phyloP scores from a whole-genome alignment of 2,329 filamentous ascomycete genomes.

The Calonectria multiphialidica region DNA sequence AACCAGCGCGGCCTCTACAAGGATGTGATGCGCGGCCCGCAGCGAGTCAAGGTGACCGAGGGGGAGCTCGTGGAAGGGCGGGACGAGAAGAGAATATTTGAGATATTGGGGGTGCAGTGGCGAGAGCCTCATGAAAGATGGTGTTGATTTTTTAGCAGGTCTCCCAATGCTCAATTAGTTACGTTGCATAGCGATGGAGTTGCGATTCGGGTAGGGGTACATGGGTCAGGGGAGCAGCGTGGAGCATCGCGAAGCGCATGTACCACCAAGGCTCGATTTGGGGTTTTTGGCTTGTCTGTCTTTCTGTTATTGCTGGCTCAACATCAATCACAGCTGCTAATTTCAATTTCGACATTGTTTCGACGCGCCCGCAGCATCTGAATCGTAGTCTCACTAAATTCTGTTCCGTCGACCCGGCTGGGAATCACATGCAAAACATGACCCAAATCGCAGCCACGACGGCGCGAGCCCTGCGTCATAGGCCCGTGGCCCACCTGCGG shows the following conservation, averaged over 20 bases:
- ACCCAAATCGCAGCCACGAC: not conserved
- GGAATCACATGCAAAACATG: conserved; percentile 25
- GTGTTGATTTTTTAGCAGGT: conserved; percentile 67
- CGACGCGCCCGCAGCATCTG: not conserved
- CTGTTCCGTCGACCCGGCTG: conserved; percentile 5
- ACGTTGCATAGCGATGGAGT: conserved; percentile 10
- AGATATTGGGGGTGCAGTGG: conserved; percentile 86
- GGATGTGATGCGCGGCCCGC: conserved; percentile 72
- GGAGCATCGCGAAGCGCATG: not conserved
- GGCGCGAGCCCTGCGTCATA: conserved; percentile 20
- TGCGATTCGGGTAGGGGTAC: not conserved
- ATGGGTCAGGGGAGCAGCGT: not conserved
- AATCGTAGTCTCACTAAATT: not conserved
- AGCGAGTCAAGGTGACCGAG: conserved; percentile 71
- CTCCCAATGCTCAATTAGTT: not conserved
- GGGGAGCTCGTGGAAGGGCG: conserved; percentile 80
- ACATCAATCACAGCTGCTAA: not conserved
- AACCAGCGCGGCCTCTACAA: conserved; percentile 87
- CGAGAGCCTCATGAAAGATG: conserved; percentile 81
- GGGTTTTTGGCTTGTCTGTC: not conserved
- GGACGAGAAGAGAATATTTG: conserved; percentile 85
- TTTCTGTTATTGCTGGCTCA: not conserved
- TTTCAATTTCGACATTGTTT: not conserved
- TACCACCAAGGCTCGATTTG: not conserved
- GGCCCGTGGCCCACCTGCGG: conserved; percentile 7